phyloP scores from a whole-genome alignment of 768 basidiomycete species.

The Hemileccinum impolitum region DNA sequence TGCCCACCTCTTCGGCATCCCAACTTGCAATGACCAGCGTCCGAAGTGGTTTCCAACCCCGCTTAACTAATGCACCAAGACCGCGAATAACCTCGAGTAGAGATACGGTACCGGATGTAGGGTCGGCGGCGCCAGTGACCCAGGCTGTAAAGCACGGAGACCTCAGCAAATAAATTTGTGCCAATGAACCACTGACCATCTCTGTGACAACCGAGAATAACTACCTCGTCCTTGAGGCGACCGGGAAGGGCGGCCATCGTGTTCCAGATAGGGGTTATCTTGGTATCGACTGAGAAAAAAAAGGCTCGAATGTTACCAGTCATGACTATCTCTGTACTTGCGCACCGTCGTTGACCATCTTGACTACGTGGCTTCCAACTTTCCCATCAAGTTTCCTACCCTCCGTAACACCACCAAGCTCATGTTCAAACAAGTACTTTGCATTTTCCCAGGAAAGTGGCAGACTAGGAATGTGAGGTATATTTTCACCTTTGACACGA shows the following conservation, averaged over 20 bases:
- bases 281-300: slow-evolving; percentile 54
- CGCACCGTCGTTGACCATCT: slow-evolving; percentile 53
- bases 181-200: slow-evolving; percentile 53
- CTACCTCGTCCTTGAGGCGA: slow-evolving; percentile 75
- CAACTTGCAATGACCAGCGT: slow-evolving; percentile 74
- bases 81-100: slow-evolving; percentile 55
- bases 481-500: slow-evolving; percentile 55
- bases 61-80: slow-evolving; percentile 43
- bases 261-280: slow-evolving; percentile 90
- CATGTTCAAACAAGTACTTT: slow-evolving; percentile 55
- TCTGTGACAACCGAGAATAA: slow-evolving; percentile 83
- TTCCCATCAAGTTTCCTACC: slow-evolving; percentile 44
- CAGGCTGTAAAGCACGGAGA: slow-evolving; percentile 22
- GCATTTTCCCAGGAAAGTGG: slow-evolving; percentile 89
- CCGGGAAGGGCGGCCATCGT: slow-evolving; percentile 81
- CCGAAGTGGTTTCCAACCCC: slow-evolving; percentile 64
- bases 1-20: slow-evolving; percentile 66
- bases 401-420: slow-evolving; percentile 43
- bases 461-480: slow-evolving; percentile 75
- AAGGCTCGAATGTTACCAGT: not conserved
- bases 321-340: not conserved
- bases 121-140: slow-evolving; percentile 52
- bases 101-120: slow-evolving; percentile 53
- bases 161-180: not conserved
- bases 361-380: slow-evolving; percentile 44